A percentile compares a stretch with the other conserved stretches of the same genome.
Evolutionary conservation across 2,329 filamentous ascomycete species (phyloP).

Genomic region (Pyrenophora teres): DNA sequence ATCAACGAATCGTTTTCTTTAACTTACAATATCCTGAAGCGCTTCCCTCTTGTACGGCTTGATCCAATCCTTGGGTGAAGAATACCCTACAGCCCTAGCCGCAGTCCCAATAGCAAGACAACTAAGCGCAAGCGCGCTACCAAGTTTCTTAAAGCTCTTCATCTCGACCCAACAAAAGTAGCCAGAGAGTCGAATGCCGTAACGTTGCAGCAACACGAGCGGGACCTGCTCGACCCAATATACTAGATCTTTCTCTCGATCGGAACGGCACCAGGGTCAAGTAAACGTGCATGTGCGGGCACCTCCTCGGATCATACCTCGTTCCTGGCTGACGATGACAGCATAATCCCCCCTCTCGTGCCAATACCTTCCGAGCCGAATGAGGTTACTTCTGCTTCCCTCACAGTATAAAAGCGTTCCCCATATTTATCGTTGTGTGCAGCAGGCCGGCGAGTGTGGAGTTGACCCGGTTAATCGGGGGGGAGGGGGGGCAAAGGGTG

Average conservation of each 20-base stretch:
- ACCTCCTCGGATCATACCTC: conserved; percentile 5
- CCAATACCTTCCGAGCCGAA: conserved; percentile 14
- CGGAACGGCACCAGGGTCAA: not conserved
- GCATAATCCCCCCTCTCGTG: conserved; percentile 12
- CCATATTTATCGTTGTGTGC: conserved; percentile 4
- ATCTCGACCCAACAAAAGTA: conserved; percentile 16
- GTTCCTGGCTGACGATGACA: conserved; percentile 14
- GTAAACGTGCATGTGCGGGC: not conserved
- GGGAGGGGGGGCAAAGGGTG: no score
- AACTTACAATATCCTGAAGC: conserved; percentile 61
- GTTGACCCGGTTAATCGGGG: conserved; percentile 5
- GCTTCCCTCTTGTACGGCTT: conserved; percentile 55
- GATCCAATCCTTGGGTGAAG: conserved; percentile 54
- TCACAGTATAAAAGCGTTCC: not conserved
- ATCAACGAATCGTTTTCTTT: not conserved
- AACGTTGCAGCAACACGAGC: no score
- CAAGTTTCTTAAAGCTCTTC: conserved; percentile 24
- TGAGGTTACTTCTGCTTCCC: not conserved
- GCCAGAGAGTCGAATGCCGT: not conserved
- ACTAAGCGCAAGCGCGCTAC: conserved; percentile 35
- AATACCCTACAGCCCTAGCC: conserved; percentile 57
- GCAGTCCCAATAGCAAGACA: conserved; percentile 53
- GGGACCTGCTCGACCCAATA: not conserved
- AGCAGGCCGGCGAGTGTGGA: not conserved
- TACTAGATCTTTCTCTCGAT: not conserved